Evolutionary conservation across 2,329 filamentous ascomycete genomes (phyloP).

Genomic region (Monilinia fructicola): DNA sequence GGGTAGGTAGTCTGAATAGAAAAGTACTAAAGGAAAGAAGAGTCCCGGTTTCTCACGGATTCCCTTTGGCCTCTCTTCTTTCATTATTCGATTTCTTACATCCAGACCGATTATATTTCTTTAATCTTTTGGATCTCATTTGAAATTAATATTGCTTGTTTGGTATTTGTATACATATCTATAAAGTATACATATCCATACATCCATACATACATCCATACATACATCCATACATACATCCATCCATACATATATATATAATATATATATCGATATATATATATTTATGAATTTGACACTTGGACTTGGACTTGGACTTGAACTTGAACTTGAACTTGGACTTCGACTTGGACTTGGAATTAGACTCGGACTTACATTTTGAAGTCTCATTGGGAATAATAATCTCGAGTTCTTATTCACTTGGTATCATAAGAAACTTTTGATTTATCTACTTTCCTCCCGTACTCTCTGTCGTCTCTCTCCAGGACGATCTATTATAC

Average conservation of each 20-base stretch:
- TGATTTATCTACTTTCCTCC: neutral
- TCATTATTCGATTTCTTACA: too few relatives aligned
- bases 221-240: too few relatives aligned
- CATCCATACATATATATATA: too few relatives aligned
- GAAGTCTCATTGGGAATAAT: neutral
- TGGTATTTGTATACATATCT: too few relatives aligned
- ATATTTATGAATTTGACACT: too few relatives aligned
- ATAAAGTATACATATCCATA: too few relatives aligned
- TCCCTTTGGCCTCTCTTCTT: too few relatives aligned
- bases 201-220: too few relatives aligned
- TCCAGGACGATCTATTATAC: neutral
- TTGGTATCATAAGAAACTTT: too few relatives aligned
- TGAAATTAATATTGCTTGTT: too few relatives aligned
- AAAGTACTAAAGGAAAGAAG: conserved; percentile 23
- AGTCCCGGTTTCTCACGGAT: conserved; percentile 2
- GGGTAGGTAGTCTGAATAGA: neutral
- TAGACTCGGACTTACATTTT: neutral
- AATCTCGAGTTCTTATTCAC: neutral
- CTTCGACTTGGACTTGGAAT: neutral
- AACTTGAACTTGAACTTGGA: neutral
- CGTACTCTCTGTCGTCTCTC: neutral
- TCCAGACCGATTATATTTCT: neutral
- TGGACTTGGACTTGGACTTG: too few relatives aligned
- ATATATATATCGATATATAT: too few relatives aligned
- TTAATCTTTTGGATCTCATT: conserved; percentile 3